Percentiles rank a stretch among this genome's conserved stretches.
Conservation (phyloP, 148 eudicot genomes). For the Silene latifolia region DNA sequence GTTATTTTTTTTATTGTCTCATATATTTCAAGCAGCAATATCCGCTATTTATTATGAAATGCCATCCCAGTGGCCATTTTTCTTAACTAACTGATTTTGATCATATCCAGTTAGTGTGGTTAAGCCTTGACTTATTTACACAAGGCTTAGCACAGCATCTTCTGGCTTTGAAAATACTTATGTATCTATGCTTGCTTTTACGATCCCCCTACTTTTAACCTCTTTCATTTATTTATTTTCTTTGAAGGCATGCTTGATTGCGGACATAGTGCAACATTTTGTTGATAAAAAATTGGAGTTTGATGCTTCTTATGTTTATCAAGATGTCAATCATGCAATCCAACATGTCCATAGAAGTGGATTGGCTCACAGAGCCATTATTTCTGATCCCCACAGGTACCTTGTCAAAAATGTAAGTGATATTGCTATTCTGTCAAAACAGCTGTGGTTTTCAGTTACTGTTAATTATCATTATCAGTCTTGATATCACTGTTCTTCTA, state of each 20-base stretch:
- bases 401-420: conserved; percentile 88
- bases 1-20: not conserved
- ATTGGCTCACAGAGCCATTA: conserved; percentile 74
- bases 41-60: not conserved
- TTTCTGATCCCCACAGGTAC: conserved; percentile 82
- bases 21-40: not conserved
- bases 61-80: not conserved
- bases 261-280: conserved; percentile 96
- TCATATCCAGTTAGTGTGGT: not conserved
- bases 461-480: not conserved
- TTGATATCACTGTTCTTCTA: not conserved
- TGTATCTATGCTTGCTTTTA: not conserved
- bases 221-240: conserved; percentile 5
- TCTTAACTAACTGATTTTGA: not conserved
- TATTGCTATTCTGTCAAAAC: not conserved
- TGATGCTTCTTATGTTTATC: conserved; percentile 86
- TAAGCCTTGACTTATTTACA: not conserved
- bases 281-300: conserved; percentile 94
- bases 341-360: conserved; percentile 96
- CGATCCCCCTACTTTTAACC: not conserved
- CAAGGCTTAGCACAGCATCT: not conserved
- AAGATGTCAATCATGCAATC: conserved; percentile 89
- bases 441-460: not conserved
- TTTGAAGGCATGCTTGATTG: conserved; percentile 90
- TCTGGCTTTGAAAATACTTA: not conserved